Evolutionary conservation across 257 asterid genomes (phyloP).

Genomic region (Perilla frutescens): DNA sequence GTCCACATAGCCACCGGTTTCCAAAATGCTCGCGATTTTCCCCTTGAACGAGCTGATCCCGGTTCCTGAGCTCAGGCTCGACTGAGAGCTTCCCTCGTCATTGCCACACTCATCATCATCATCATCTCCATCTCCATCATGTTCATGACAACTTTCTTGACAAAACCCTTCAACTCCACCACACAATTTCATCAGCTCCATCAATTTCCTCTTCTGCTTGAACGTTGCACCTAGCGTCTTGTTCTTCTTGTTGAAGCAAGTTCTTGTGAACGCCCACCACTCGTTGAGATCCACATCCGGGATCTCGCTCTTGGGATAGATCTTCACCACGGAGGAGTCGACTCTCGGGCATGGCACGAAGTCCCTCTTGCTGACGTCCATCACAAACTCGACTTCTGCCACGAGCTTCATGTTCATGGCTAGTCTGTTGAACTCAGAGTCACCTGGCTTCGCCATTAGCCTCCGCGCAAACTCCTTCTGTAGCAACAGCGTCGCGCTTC

Average conservation of each 20-base stretch:
- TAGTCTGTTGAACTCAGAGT: conserved; percentile 76
- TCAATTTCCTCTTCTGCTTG: conserved; percentile 79
- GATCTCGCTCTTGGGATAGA: conserved; percentile 63
- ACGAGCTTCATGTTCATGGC: conserved; percentile 80
- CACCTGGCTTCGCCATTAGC: conserved; percentile 84
- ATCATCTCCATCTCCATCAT: conserved; percentile 29
- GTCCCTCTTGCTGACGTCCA: conserved; percentile 93
- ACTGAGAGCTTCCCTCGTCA: conserved; percentile 29
- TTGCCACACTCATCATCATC: conserved; percentile 43
- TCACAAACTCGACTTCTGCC: conserved; percentile 79
- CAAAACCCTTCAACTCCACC: conserved; percentile 25
- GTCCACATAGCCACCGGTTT: conserved; percentile 59
- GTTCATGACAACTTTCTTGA: conserved; percentile 25
- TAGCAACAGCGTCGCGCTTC: conserved; percentile 78
- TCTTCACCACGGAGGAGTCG: conserved; percentile 81
- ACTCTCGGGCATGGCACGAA: conserved; percentile 86
- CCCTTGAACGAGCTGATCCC: conserved; percentile 51
- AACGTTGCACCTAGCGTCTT: conserved; percentile 88
- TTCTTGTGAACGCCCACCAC: conserved; percentile 89
- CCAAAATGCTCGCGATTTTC: conserved; percentile 51
- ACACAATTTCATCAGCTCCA: conserved; percentile 68
- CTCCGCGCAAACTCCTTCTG: conserved; percentile 92
- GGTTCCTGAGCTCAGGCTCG: conserved; percentile 17
- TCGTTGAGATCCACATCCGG: conserved; percentile 72
- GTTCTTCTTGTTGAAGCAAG: conserved; percentile 83